Evolutionary conservation across 2,329 filamentous ascomycete species (phyloP).

Genomic region (Mycosphaerella sp.): DNA sequence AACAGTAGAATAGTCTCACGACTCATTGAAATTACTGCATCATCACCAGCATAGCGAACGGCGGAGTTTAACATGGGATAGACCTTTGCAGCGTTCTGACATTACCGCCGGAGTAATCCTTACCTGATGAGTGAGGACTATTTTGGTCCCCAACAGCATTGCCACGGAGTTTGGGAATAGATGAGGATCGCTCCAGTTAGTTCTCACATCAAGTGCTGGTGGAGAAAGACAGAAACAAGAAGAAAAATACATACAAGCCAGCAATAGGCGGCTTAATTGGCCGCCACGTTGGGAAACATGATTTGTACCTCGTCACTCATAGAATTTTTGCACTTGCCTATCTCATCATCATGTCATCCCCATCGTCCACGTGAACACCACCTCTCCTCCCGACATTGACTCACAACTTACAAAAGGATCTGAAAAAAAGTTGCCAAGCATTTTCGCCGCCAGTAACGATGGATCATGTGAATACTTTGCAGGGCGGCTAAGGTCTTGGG

Average conservation of each 20-base stretch:
- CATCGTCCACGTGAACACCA: no score
- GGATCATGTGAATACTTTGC: no score
- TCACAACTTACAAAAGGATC: no score
- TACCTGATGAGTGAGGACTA: slow-evolving; percentile 4
- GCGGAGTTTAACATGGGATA: neutral
- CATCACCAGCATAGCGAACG: slow-evolving; percentile 4
- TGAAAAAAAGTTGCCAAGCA: no score
- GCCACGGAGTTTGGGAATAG: slow-evolving; percentile 4
- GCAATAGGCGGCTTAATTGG: neutral
- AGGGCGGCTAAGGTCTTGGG: no score
- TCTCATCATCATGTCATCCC: no score
- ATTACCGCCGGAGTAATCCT: neutral
- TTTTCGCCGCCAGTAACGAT: no score
- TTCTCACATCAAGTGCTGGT: slow-evolving; percentile 11
- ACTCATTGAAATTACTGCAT: neutral
- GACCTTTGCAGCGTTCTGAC: neutral
- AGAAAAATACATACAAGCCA: neutral
- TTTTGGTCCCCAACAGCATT: neutral
- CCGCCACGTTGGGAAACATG: neutral
- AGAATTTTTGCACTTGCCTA: no score
- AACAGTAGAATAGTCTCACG: slow-evolving; percentile 3
- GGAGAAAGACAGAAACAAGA: neutral
- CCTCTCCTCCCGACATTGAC: no score
- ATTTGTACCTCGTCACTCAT: neutral
- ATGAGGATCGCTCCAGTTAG: neutral